Base-by-base conservation (phyloP, 805 yeast species). In the Lachancea waltii region DNA sequence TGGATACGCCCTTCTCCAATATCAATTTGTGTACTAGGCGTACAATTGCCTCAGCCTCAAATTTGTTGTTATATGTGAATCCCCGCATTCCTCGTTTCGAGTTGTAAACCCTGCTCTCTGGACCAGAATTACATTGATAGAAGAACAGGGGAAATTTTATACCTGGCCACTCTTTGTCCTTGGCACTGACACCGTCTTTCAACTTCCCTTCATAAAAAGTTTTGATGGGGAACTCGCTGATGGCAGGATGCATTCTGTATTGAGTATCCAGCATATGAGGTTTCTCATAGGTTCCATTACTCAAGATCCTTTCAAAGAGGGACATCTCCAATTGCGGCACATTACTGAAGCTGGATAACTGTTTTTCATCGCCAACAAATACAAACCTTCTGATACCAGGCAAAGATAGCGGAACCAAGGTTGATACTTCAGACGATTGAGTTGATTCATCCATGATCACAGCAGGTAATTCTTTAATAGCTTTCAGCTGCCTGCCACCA, bases 361-460 rank as follows among this genome's bases (percentile, higher is more conserved):
- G 90, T 43, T 75, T 79, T 48, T 81, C 84, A 58, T 81, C 90
- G 44, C 87, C 89, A 26, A 77, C 87, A 52, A 81, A 75, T 2
- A 80, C 75, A 55, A 81, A 76, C 49, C 74, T 78, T 37, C 73
- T 73, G 35, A 80, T 77, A 11, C 82, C 83, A 3, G 77, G 72
- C 67, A 80, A 72, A 5, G 84, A 77, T 43, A 81, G 61, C 8
- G 89, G 87, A 40, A 81, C 81, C 45, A 81, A 64, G 0, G 85
- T 76, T 1, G 77, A 67, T 5, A 86, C 82, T 47, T 81, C 90
- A 0, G 85, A 76, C 0, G 87, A 78, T 49, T 81, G 87, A 0
- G 87, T 81, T 3, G 85, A 73, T 60, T 81, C 89, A 63, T 81
- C 89, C 82, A 81, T 77, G 22, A 81, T 79, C 5, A 81, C 82